A percentile compares a stretch with the other conserved stretches of the same genome.
Evolutionary conservation across 2,329 filamentous ascomycete species (phyloP).

Genomic region (Pseudogymnoascus sp.): DNA sequence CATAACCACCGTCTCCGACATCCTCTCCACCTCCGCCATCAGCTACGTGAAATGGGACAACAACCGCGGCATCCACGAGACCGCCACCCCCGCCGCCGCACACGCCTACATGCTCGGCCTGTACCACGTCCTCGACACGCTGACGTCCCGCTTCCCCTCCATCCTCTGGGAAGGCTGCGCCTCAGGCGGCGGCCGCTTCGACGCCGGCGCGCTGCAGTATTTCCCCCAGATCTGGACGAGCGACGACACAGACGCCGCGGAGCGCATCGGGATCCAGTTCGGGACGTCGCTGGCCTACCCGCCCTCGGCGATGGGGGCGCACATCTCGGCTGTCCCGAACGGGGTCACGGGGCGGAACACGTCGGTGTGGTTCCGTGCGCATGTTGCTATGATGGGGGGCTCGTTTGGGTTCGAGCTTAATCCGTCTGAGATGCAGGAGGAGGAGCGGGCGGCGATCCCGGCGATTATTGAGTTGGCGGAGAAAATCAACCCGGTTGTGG

Average conservation of each 20-base stretch:
- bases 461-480: conserved; percentile 46
- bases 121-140: background rate
- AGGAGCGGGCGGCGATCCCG: conserved; percentile 47
- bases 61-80: background rate
- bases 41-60: background rate
- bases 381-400: conserved; percentile 62
- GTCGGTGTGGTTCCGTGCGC: conserved; percentile 51
- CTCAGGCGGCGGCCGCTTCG: background rate
- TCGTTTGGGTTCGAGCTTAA: conserved; percentile 59
- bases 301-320: conserved; percentile 56
- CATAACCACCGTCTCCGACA: background rate
- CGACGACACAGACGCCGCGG: conserved; percentile 55
- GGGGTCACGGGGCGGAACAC: conserved; percentile 46
- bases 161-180: background rate
- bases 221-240: conserved; percentile 46
- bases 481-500: conserved; percentile 50
- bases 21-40: background rate
- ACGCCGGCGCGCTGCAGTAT: background rate
- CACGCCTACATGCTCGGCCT: background rate
- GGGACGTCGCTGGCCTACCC: conserved; percentile 58
- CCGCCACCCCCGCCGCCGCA: background rate
- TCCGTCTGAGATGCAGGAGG: conserved; percentile 41
- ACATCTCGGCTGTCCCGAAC: conserved; percentile 54
- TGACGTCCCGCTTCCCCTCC: background rate
- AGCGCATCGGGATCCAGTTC: conserved; percentile 54